phyloP scores from a whole-genome alignment of 2,329 filamentous ascomycete genomes.

The Fusarium austroafricanum region DNA sequence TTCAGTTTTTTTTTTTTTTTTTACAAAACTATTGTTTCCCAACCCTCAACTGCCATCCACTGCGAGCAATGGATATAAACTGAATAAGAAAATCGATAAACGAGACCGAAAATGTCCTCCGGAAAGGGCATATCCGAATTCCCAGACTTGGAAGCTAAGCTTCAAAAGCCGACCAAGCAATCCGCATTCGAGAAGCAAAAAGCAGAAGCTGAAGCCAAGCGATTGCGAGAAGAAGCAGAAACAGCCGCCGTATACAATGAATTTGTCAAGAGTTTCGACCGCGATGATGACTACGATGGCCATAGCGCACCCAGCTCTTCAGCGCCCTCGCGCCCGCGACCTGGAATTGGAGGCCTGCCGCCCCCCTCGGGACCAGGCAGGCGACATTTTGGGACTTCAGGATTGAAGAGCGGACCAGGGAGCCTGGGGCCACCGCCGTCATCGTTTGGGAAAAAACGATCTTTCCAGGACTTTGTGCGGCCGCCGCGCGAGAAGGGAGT shows the following conservation, averaged over 20 bases:
- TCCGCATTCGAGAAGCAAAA: conserved; percentile 90
- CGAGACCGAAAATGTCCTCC: conserved; percentile 56
- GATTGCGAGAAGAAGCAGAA: conserved; percentile 84
- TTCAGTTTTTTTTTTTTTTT: background rate
- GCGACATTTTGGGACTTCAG: conserved; percentile 73
- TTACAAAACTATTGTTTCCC: background rate
- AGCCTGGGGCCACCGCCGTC: conserved; percentile 67
- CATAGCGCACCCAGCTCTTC: conserved; percentile 17
- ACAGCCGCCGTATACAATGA: conserved; percentile 88
- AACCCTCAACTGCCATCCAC: background rate
- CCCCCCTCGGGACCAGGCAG: conserved; percentile 53
- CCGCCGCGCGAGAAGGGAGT: conserved; percentile 42
- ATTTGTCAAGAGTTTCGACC: conserved; percentile 83
- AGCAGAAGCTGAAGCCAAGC: conserved; percentile 90
- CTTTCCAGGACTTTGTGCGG: conserved; percentile 58
- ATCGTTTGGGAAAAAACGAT: conserved; percentile 66
- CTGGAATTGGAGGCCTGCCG: conserved; percentile 46
- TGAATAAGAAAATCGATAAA: background rate
- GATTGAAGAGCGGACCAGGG: conserved; percentile 69
- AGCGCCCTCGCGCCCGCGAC: conserved; percentile 40
- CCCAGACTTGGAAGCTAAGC: conserved; percentile 79
- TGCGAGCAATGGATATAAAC: conserved; percentile 23
- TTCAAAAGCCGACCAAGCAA: conserved; percentile 83
- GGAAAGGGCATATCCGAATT: conserved; percentile 67
- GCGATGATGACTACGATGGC: conserved; percentile 63